Evolutionary conservation across 495 filamentous ascomycete genomes (phyloP).

Genomic region (Cercophora samala): DNA sequence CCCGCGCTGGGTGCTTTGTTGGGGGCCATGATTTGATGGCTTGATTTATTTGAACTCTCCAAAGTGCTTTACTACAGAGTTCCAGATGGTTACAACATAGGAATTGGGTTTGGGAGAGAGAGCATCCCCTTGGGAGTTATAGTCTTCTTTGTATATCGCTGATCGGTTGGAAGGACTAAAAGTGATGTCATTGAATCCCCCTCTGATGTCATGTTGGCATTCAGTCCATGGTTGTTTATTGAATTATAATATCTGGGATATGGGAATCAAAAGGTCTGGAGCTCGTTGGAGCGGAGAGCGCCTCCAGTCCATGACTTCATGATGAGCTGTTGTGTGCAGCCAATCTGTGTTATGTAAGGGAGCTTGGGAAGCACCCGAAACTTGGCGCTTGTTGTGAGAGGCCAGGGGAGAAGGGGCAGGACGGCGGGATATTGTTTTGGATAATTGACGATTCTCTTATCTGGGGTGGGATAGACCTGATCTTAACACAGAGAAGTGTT

Average conservation of each 20-base stretch:
- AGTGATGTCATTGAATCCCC: neutral
- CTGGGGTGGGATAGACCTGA: too few species aligned
- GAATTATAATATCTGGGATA: neutral
- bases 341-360: neutral
- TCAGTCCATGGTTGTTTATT: neutral
- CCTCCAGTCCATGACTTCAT: constrained; percentile 10
- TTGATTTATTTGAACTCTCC: neutral
- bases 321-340: constrained; percentile 5
- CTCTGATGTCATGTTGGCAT: neutral
- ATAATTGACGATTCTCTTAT: too few species aligned
- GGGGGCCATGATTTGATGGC: constrained; percentile 14
- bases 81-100: neutral
- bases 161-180: neutral
- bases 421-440: neutral
- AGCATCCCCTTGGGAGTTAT: neutral
- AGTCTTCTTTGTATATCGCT: neutral
- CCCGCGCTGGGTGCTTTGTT: constrained; percentile 19
- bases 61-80: neutral
- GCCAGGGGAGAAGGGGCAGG: neutral
- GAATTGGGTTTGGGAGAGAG: neutral
- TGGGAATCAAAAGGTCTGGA: neutral
- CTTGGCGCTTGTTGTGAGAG: neutral
- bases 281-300: neutral
- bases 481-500: too few species aligned
- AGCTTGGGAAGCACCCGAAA: neutral